Base-by-base conservation (phyloP, 140 eudicot species). In the Flaveria floridana region DNA sequence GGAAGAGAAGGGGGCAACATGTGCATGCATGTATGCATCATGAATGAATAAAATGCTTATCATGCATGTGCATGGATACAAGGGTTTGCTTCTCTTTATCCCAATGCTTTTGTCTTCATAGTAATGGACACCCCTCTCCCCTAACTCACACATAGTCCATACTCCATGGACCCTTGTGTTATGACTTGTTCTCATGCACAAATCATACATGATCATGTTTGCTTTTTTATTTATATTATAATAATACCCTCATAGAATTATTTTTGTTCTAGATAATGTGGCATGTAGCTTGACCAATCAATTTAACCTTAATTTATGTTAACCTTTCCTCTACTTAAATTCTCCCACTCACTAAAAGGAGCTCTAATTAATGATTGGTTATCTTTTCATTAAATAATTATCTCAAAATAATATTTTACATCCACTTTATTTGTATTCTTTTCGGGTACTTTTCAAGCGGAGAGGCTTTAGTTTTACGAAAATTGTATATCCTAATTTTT, bases 61-160 rank as follows among this genome's bases (percentile, higher is more conserved):
- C 57, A 74, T 80, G 79, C 80, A 74, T 68, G 76, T 80, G 84
- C 80, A 74, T 74, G 80, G 63, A 68, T 74, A 74, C 65, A 21
- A 68, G 80, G 76, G 28, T 63, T 52, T 78, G 69, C 68, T 72
- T 58, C 78, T 53, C 69, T 77, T 80, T 48, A 71, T 75, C 84
- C 76, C 84, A 80, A 80, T 80, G 80, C 84, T 2, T 74, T 80
- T 80, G 84, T 80, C 84, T 59, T 75, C 72, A 74, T 68, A 58
- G 80, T 39, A 62, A 48, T 74, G 68, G 76, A 80, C 84, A 80
- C 65, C 39, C 55, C 13, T 50, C 14, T 46, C 34, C 62, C 71
- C 37, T 6, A 42, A 70, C 30, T 67, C 70, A 79, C 83, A 75
- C 44, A 79, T 80, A 11, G 71, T 67, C 80, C 72, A 80, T 71